Conservation (phyloP, 2,329 filamentous ascomycete species). For the Intubia oerlemansii region DNA sequence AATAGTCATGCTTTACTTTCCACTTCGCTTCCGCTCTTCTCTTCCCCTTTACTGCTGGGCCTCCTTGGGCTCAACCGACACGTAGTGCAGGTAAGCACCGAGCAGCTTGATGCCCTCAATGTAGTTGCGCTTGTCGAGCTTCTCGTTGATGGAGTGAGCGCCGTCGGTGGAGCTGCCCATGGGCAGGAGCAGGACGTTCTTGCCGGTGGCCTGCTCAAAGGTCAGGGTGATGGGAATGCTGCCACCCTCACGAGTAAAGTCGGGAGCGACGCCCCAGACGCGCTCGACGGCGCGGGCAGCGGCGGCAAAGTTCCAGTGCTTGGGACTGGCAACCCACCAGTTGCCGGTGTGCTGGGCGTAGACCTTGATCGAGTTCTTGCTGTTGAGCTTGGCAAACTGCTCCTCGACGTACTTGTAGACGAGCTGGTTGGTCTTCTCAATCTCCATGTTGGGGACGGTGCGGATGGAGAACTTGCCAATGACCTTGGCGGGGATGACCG, state of each 20-base stretch:
- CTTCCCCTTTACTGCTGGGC: slow-evolving; percentile 14
- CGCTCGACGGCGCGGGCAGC: slow-evolving; percentile 90
- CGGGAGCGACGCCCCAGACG: slow-evolving; percentile 82
- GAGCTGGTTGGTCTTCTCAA: slow-evolving; percentile 64
- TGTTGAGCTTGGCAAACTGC: slow-evolving; percentile 66
- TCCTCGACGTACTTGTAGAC: slow-evolving; percentile 71
- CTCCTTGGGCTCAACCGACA: slow-evolving; percentile 55
- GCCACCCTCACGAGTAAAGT: slow-evolving; percentile 90
- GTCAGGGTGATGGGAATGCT: slow-evolving; percentile 94
- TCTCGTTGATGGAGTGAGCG: slow-evolving; percentile 96
- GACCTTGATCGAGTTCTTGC: slow-evolving; percentile 79
- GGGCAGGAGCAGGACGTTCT: slow-evolving; percentile 86
- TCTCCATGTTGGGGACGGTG: slow-evolving; percentile 94
- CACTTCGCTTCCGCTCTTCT: no score
- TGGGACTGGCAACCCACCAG: slow-evolving; percentile 96
- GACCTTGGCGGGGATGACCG: slow-evolving; percentile 94
- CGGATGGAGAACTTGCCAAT: slow-evolving; percentile 96
- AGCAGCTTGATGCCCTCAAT: slow-evolving; percentile 94
- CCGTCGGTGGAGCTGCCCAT: slow-evolving; percentile 97
- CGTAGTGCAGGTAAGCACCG: slow-evolving; percentile 88
- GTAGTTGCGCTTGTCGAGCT: slow-evolving; percentile 91
- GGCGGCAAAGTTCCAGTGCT: slow-evolving; percentile 97
- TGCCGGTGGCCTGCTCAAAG: slow-evolving; percentile 92
- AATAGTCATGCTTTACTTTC: neutral
- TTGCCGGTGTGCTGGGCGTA: slow-evolving; percentile 78